Percentiles rank a stretch among this genome's conserved stretches.
Conservation (phyloP, 2,329 filamentous ascomycete species). For the Huntiella bhutanensis region DNA sequence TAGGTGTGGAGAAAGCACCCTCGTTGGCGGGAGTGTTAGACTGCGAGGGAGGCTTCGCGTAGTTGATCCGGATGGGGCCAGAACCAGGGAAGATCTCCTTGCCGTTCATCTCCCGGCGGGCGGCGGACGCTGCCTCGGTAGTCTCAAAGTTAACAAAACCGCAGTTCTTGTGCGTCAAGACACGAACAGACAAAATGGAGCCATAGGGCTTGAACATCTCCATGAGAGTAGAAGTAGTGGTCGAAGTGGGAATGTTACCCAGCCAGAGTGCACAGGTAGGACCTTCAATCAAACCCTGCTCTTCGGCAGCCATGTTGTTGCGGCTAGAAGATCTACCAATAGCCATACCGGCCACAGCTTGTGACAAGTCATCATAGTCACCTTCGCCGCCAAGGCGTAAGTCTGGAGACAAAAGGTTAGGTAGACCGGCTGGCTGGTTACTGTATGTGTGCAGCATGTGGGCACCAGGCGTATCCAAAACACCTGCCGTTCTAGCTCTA, state of each 20-base stretch:
- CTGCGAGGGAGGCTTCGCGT: slow-evolving; percentile 84
- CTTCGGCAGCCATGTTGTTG: slow-evolving; percentile 54
- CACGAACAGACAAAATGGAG: slow-evolving; percentile 73
- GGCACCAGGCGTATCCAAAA: slow-evolving; percentile 60
- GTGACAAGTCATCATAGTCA: slow-evolving; percentile 62
- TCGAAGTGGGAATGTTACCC: slow-evolving; percentile 91
- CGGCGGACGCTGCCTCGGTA: slow-evolving; percentile 74
- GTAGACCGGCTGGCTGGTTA: slow-evolving; percentile 44
- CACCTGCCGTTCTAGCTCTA: slow-evolving; percentile 76
- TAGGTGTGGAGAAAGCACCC: slow-evolving; percentile 74
- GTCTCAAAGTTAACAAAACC: slow-evolving; percentile 96
- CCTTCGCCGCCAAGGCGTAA: slow-evolving; percentile 55
- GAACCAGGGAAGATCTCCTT: slow-evolving; percentile 97
- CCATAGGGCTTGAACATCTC: slow-evolving; percentile 94
- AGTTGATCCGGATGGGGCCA: slow-evolving; percentile 87
- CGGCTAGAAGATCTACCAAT: slow-evolving; percentile 47
- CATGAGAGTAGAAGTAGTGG: slow-evolving; percentile 81
- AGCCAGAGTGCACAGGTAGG: slow-evolving; percentile 92
- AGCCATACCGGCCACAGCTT: slow-evolving; percentile 66
- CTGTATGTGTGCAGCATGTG: slow-evolving; percentile 53
- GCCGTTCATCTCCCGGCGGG: slow-evolving; percentile 74
- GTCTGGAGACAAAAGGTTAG: slow-evolving; percentile 59
- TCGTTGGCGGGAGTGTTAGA: slow-evolving; percentile 79
- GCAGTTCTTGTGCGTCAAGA: slow-evolving; percentile 96
- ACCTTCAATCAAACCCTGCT: slow-evolving; percentile 56